phyloP scores from a whole-genome alignment of 1,139 yeast species.

The Lodderomyces jiufengensis region DNA sequence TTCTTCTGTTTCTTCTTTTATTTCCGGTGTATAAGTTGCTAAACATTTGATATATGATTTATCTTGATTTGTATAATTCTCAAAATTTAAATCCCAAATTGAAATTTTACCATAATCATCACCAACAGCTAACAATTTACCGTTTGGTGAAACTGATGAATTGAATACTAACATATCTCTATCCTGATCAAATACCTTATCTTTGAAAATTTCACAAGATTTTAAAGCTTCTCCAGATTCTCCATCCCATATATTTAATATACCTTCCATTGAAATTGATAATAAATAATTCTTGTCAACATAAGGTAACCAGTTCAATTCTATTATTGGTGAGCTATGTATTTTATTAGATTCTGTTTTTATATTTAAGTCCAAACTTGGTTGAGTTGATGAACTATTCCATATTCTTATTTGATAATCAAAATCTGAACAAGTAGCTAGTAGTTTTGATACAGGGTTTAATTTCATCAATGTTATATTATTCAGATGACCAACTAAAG shows the following conservation, averaged over 20 bases:
- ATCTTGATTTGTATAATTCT: slow-evolving; percentile 12
- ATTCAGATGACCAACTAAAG: slow-evolving; percentile 65
- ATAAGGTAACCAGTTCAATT: slow-evolving; percentile 48
- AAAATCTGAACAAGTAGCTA: slow-evolving; percentile 69
- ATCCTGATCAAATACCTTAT: slow-evolving; percentile 20
- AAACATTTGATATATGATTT: slow-evolving; percentile 13
- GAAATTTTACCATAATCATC: slow-evolving; percentile 57
- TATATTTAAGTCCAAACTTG: slow-evolving; percentile 28
- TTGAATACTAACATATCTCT: slow-evolving; percentile 36
- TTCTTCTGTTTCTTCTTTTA: not conserved
- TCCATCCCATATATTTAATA: slow-evolving; percentile 66
- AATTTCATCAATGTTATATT: slow-evolving; percentile 57
- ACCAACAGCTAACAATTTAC: slow-evolving; percentile 53
- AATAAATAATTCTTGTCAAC: slow-evolving; percentile 23
- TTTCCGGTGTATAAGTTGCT: slow-evolving; percentile 1
- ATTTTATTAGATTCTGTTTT: slow-evolving; percentile 15
- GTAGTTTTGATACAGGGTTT: slow-evolving; percentile 45
- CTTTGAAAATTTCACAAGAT: slow-evolving; percentile 25
- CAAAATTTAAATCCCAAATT: slow-evolving; percentile 45
- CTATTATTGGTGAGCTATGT: slow-evolving; percentile 57
- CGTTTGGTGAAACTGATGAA: slow-evolving; percentile 50
- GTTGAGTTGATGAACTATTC: slow-evolving; percentile 58
- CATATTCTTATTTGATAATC: slow-evolving; percentile 71
- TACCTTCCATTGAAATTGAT: slow-evolving; percentile 64
- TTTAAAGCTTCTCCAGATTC: slow-evolving; percentile 30